A percentile compares a stretch with the other conserved stretches of the same genome.
These are phyloP conservation scores for Dipteronia dyeriana DNA, from an alignment of 345 rosid species.

Conservation along the genomic window DNA sequence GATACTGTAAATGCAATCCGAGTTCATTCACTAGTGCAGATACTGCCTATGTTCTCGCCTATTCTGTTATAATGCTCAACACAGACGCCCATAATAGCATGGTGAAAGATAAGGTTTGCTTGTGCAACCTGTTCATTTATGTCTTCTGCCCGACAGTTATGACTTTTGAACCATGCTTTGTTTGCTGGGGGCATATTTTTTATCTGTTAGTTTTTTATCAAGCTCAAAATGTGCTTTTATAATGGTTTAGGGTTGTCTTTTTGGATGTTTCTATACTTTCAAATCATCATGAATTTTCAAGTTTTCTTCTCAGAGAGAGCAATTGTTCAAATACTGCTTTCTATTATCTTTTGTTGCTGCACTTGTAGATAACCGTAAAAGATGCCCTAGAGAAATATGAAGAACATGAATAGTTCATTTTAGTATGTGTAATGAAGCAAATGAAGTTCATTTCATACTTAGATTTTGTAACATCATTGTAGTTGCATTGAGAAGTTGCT, in stretches of 20 bases:
- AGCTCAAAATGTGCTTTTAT: background rate
- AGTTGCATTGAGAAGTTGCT: background rate
- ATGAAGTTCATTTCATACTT: background rate
- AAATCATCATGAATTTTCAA: slow-evolving; percentile 2
- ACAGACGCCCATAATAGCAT: slow-evolving; percentile 95
- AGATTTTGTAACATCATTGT: background rate
- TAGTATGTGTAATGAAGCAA: background rate
- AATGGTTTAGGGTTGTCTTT: background rate
- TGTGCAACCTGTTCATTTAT: slow-evolving; percentile 21
- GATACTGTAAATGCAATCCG: slow-evolving; percentile 92
- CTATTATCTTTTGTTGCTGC: background rate
- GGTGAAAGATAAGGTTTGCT: slow-evolving; percentile 96
- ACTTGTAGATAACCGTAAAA: background rate
- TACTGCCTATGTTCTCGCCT: slow-evolving; percentile 94
- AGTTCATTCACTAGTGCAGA: slow-evolving; percentile 91
- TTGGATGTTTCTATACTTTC: background rate
- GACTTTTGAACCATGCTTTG: slow-evolving; percentile 5
- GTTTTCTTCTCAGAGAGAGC: background rate
- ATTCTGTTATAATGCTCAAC: slow-evolving; percentile 95
- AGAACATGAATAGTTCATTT: background rate
- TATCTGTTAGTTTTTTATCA: background rate
- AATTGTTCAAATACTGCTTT: background rate
- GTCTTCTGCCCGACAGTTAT: slow-evolving; percentile 11
- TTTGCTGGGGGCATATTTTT: background rate
- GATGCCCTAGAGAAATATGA: background rate